phyloP scores from a whole-genome alignment of 306 rosid genomes.

The Aeschynomene evenia region DNA sequence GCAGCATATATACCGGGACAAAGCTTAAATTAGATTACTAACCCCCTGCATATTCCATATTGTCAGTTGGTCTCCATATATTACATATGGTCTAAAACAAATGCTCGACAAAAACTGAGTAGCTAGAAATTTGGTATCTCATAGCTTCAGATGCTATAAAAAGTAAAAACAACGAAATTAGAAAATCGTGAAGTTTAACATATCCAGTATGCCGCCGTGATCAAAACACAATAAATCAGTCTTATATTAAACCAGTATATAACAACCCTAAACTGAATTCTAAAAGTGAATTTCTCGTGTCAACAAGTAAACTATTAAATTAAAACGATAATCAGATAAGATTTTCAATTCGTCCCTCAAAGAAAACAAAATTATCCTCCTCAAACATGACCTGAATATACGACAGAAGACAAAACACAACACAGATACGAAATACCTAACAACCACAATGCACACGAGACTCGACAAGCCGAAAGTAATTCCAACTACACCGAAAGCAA shows the following conservation, averaged over 20 bases:
- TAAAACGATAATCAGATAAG: not conserved
- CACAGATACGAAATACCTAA: not conserved
- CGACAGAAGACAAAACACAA: not conserved
- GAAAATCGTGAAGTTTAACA: not conserved
- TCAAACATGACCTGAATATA: not conserved
- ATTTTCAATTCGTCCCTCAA: not conserved
- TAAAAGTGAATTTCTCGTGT: not conserved
- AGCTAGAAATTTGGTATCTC: not conserved
- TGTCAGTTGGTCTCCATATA: not conserved
- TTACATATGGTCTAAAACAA: not conserved
- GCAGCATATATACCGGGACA: conserved; percentile 12
- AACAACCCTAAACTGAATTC: conserved; percentile 9
- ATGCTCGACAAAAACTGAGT: not conserved
- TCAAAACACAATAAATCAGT: not conserved
- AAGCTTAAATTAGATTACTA: conserved; percentile 1
- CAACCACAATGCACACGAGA: not conserved
- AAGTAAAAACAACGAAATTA: not conserved
- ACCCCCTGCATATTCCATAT: not conserved
- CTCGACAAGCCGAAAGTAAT: not conserved
- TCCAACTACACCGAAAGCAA: not conserved
- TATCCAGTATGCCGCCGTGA: too few relatives aligned
- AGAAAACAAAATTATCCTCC: not conserved
- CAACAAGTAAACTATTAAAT: not conserved
- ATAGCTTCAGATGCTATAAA: not conserved
- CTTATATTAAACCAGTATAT: not conserved